Percentiles rank a stretch among this genome's conserved stretches.
Conservation (phyloP, 2,329 filamentous ascomycete species). For the Endothia cerciana region DNA sequence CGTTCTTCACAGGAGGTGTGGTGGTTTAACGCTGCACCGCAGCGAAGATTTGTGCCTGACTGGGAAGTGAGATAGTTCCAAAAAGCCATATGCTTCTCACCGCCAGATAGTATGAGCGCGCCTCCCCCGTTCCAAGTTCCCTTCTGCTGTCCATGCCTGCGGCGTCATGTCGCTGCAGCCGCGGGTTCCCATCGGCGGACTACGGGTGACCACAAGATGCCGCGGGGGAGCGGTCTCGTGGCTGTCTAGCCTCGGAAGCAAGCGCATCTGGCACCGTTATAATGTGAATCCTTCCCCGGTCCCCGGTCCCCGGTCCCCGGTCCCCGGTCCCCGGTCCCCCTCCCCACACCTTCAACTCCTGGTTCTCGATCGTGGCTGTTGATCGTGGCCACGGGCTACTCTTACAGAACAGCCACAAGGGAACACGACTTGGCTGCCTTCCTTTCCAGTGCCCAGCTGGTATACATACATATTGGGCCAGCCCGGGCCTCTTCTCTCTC, state of each 20-base stretch:
- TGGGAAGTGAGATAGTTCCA: no score
- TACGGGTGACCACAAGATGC: not conserved
- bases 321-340: not conserved
- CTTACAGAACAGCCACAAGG: not conserved
- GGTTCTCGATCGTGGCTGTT: not conserved
- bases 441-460: not conserved
- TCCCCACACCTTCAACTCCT: not conserved
- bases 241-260: not conserved
- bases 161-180: constrained; percentile 3
- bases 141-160: not conserved
- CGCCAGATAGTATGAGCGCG: not conserved
- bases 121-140: not conserved
- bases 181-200: not conserved
- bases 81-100: not conserved
- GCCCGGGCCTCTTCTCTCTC: not conserved
- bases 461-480: not conserved
- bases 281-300: not conserved
- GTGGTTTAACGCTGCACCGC: no score
- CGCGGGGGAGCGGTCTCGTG: not conserved
- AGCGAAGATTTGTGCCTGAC: no score
- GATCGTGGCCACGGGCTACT: not conserved
- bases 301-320: not conserved
- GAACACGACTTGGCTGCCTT: not conserved
- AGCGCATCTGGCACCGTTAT: not conserved
- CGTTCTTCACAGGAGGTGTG: no score